Conservation (phyloP, 192 early-diverging fungal genomes). For the Backusella sp. region DNA sequence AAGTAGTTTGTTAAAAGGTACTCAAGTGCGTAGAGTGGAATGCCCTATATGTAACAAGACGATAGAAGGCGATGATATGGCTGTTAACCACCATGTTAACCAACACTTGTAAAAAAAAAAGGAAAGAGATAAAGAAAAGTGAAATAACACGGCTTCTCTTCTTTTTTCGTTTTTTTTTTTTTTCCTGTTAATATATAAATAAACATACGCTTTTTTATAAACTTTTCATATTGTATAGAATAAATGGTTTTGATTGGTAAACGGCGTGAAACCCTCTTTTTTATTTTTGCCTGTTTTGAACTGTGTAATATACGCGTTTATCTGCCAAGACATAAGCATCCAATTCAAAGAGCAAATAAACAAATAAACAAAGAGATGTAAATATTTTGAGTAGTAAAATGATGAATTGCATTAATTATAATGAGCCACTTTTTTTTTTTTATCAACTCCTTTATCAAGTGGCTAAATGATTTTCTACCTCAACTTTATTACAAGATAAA, state of each 20-base stretch:
- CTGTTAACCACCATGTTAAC: slow-evolving; percentile 35
- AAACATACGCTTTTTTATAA: background rate
- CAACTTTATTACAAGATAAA: background rate
- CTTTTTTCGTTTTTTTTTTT: background rate
- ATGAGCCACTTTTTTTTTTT: background rate
- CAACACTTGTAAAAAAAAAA: slow-evolving; percentile 19
- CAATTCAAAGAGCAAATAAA: too few species aligned
- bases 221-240: background rate
- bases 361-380: background rate
- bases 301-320: background rate
- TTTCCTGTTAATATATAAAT: background rate
- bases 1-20: slow-evolving; percentile 8
- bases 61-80: slow-evolving; percentile 30
- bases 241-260: background rate
- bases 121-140: too few species aligned
- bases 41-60: slow-evolving; percentile 30
- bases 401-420: background rate
- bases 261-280: background rate
- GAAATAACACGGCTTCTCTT: background rate
- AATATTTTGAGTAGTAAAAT: background rate
- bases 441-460: background rate
- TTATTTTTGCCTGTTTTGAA: background rate
- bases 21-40: slow-evolving; percentile 20
- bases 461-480: background rate
- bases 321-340: background rate